Conservation (phyloP, 345 rosid genomes). For the Syzygium grande region DNA sequence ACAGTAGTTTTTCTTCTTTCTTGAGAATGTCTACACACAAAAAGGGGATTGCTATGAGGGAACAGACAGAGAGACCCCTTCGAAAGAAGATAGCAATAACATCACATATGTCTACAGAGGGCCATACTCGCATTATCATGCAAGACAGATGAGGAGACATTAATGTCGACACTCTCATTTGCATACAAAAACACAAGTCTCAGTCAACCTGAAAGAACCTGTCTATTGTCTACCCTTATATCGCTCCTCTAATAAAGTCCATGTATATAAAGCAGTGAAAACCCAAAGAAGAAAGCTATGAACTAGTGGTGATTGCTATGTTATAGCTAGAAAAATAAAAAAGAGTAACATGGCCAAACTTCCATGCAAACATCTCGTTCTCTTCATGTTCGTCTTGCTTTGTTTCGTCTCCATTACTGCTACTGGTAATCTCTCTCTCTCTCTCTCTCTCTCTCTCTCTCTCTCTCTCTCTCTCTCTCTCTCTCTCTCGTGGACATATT, state of each 20-base stretch:
- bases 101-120: neutral
- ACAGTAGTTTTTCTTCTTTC: neutral
- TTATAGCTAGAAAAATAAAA: neutral
- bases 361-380: conserved; percentile 25
- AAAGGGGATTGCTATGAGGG: neutral
- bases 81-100: neutral
- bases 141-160: neutral
- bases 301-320: neutral
- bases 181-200: neutral
- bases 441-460: neutral
- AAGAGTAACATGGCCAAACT: conserved; percentile 16
- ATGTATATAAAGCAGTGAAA: neutral
- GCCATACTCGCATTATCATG: neutral
- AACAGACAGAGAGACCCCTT: neutral
- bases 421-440: conserved; percentile 14
- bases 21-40: neutral
- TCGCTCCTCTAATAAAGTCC: neutral
- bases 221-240: neutral
- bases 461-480: neutral
- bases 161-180: neutral
- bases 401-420: conserved; percentile 27
- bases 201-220: neutral
- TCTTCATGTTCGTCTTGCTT: conserved; percentile 25
- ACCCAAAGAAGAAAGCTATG: neutral
- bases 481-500: neutral